Conservation (phyloP, 2,329 filamentous ascomycete genomes). For the Fusarium cicatricum region DNA sequence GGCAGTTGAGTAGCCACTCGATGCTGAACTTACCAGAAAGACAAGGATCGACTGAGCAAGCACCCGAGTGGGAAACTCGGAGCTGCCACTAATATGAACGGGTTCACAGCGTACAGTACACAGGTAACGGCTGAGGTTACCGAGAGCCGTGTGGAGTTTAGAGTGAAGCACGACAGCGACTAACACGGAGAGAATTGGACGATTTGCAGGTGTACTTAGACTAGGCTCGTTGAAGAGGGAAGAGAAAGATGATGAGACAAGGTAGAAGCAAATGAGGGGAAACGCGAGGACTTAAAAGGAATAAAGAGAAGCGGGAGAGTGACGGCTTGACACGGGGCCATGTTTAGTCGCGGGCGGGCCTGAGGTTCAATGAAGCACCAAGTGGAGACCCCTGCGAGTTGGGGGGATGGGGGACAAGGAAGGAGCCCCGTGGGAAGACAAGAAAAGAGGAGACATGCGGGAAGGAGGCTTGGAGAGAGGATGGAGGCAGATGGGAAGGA, state of each 20-base stretch:
- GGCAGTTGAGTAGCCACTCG: not conserved
- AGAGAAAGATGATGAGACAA: conserved; percentile 12
- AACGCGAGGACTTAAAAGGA: conserved; percentile 22
- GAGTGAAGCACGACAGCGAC: conserved; percentile 20
- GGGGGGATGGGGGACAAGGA: conserved; percentile 22
- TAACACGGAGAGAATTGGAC: conserved; percentile 11
- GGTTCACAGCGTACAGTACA: conserved; percentile 5
- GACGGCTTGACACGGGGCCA: conserved; percentile 22
- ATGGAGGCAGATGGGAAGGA: not conserved
- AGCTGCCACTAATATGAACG: conserved; percentile 11
- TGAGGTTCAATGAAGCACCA: conserved; percentile 27
- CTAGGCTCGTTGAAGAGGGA: not conserved
- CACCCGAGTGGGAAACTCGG: conserved; percentile 8
- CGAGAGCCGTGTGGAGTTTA: not conserved
- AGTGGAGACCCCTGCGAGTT: conserved; percentile 30
- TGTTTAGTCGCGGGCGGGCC: conserved; percentile 20
- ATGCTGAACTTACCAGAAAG: conserved; percentile 15
- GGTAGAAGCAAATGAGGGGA: conserved; percentile 26
- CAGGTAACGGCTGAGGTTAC: not conserved
- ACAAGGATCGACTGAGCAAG: conserved; percentile 12
- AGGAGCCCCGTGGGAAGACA: not conserved
- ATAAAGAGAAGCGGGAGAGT: conserved; percentile 11
- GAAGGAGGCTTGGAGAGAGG: conserved; percentile 3
- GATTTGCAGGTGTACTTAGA: conserved; percentile 7
- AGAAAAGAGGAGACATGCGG: conserved; percentile 25